phyloP scores from a whole-genome alignment of 768 basidiomycete genomes.

The Lyophyllum semitale region DNA sequence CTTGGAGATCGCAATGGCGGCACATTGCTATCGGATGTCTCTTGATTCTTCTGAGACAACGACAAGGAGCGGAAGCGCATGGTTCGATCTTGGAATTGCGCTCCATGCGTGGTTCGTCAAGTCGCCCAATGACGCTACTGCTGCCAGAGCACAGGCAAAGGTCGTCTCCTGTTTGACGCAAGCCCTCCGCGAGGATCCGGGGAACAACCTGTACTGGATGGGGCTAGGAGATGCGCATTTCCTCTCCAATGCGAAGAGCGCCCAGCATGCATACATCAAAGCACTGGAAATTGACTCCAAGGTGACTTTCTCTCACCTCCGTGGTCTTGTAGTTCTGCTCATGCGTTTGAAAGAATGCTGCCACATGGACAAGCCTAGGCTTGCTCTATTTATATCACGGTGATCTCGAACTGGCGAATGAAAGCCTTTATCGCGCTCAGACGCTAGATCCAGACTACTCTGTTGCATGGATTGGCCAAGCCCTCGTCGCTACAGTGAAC shows the following conservation, averaged over 20 bases:
- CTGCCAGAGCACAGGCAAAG: conserved; percentile 37
- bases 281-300: conserved; percentile 86
- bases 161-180: conserved; percentile 60
- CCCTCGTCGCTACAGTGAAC: conserved; percentile 62
- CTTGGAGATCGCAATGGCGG: conserved; percentile 54
- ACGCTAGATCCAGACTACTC: conserved; percentile 90
- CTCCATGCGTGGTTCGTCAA: conserved; percentile 51
- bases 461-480: conserved; percentile 90
- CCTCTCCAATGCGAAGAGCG: conserved; percentile 61
- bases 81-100: conserved; percentile 73
- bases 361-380: conserved; percentile 86
- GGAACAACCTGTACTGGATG: conserved; percentile 78
- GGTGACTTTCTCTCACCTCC: conserved; percentile 38
- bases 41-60: conserved; percentile 55
- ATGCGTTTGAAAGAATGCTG: conserved; percentile 51
- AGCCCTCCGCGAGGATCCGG: conserved; percentile 73
- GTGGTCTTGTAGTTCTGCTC: neutral
- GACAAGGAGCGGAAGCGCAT: conserved; percentile 52
- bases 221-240: conserved; percentile 79
- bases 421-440: conserved; percentile 86
- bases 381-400: conserved; percentile 79
- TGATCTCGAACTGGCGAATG: conserved; percentile 82
- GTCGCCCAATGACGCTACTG: conserved; percentile 28
- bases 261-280: conserved; percentile 91
- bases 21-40: conserved; percentile 63